Percentiles rank a stretch among this genome's conserved stretches.
Conservation (phyloP, 805 yeast species). For the Komagataella phaffii region DNA sequence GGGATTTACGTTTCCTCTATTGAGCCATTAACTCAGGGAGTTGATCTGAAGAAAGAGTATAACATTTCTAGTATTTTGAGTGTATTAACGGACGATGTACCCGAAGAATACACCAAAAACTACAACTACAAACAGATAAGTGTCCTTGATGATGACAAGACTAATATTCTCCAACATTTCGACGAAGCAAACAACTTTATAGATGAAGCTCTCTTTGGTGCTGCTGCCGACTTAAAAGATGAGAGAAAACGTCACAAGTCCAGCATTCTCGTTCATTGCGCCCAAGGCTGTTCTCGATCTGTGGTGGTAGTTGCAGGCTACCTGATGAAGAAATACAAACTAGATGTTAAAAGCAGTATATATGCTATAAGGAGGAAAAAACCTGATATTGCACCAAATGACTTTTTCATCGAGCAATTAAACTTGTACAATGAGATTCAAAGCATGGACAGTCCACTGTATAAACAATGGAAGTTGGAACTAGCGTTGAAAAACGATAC, state of each 20-base stretch:
- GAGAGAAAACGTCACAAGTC: conserved; percentile 23
- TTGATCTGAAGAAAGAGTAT: conserved; percentile 34
- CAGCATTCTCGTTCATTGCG: conserved; percentile 36
- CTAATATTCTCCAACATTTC: conserved; percentile 52
- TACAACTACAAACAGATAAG: conserved; percentile 49
- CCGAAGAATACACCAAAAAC: conserved; percentile 24
- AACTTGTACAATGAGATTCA: conserved; percentile 35
- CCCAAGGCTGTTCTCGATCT: conserved; percentile 38
- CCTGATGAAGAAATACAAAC: conserved; percentile 37
- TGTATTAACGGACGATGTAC: conserved; percentile 49
- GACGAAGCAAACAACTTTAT: conserved; percentile 55
- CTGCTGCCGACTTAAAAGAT: conserved; percentile 8
- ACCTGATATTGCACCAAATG: conserved; percentile 54
- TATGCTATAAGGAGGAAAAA: conserved; percentile 65
- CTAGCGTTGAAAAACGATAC: conserved; percentile 18
- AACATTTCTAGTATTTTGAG: conserved; percentile 66
- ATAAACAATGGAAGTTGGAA: conserved; percentile 29
- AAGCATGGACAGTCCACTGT: conserved; percentile 11
- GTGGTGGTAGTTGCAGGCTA: conserved; percentile 31
- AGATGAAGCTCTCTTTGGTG: conserved; percentile 42
- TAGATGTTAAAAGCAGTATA: conserved; percentile 47
- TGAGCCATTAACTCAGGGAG: conserved; percentile 42
- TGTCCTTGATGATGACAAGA: conserved; percentile 58
- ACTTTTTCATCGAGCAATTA: conserved; percentile 62
- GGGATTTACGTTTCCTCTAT: conserved; percentile 66